Evolutionary conservation across 306 rosid genomes (phyloP).

Genomic region (Carpinus fangiana): DNA sequence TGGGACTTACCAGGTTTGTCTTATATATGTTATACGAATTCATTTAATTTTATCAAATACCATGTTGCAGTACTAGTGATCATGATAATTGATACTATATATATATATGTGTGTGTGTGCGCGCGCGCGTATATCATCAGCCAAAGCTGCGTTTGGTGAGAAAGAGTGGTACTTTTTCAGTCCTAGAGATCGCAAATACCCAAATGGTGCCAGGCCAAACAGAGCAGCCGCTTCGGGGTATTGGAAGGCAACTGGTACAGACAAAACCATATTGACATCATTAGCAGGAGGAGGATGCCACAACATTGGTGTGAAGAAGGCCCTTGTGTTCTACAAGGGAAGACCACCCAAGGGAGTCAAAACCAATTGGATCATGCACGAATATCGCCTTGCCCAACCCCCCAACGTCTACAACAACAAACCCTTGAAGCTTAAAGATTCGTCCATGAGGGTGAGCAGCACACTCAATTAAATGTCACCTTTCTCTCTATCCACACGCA

Average conservation of each 20-base stretch:
- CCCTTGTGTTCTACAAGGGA: conserved; percentile 61
- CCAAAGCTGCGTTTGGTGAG: conserved; percentile 60
- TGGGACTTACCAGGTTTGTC: conserved; percentile 56
- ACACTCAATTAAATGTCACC: too few relatives aligned
- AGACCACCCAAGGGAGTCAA: conserved; percentile 64
- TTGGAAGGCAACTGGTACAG: conserved; percentile 72
- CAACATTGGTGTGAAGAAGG: conserved; percentile 58
- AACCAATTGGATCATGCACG: conserved; percentile 73
- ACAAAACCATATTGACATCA: conserved; percentile 43
- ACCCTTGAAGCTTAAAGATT: conserved; percentile 45
- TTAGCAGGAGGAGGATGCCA: conserved; percentile 25
- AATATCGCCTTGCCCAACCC: conserved; percentile 48
- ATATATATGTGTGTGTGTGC: neutral
- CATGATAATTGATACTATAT: neutral
- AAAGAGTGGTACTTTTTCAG: conserved; percentile 80
- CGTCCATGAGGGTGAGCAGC: conserved; percentile 55
- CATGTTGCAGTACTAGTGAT: neutral
- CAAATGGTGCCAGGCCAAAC: conserved; percentile 69
- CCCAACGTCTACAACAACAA: conserved; percentile 10
- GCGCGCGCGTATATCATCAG: conserved; percentile 20
- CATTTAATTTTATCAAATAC: neutral
- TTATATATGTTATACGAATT: neutral
- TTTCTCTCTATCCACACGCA: too few relatives aligned
- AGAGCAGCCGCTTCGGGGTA: conserved; percentile 75
- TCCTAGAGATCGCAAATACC: conserved; percentile 58